Evolutionary conservation across 495 filamentous ascomycete genomes (phyloP), one percentile per base, ranked within the genome.

Genomic region (Tuber aestivum): DNA sequence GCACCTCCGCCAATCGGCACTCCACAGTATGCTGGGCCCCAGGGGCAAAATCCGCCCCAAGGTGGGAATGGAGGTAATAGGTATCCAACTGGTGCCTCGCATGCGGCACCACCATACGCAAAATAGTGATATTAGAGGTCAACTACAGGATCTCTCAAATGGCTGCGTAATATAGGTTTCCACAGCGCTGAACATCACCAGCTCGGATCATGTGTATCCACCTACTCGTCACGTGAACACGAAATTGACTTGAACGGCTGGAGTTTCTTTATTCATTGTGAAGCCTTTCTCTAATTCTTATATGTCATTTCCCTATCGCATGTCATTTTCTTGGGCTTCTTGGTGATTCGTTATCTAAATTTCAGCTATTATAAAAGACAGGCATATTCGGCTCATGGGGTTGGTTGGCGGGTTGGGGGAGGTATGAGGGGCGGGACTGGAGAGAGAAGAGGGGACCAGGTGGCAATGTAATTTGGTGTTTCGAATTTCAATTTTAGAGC

Each of bases 21-120:
- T 18, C 77, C 70, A 9, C 70, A 75, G 14, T 71, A 73, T 70
- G 27, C 12, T 18, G 14, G 56, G 27, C 56, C 27, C 14, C 56
- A 35, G 56, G 56, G 56, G 14, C 56, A 65, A 7, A 4, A 20
- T 9, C 27, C 56, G 16, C 14, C 56, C 1, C n/a, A n/a, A 65
- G 56, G 56, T 7, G 56, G 27, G 27, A 65, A 65, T 65, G 27
- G 14, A 12, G 56, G 56, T 14, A 27, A 65, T 35, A 32, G 56
- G 27, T 35, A 35, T 35, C 27, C 27, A 0, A 3, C 56, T 14
- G 56, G 56, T 0, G 27, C 27, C 7, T 35, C 56, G 27, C 32
- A 65, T 65, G 56, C 56, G 14, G 56, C 56, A 18, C 56, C 56
- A 4, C 56, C 56, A 3, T 65, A 65, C 6, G 56, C 56, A 0